Evolutionary conservation across 306 rosid genomes (phyloP).

Genomic region (Mimosa pudica): DNA sequence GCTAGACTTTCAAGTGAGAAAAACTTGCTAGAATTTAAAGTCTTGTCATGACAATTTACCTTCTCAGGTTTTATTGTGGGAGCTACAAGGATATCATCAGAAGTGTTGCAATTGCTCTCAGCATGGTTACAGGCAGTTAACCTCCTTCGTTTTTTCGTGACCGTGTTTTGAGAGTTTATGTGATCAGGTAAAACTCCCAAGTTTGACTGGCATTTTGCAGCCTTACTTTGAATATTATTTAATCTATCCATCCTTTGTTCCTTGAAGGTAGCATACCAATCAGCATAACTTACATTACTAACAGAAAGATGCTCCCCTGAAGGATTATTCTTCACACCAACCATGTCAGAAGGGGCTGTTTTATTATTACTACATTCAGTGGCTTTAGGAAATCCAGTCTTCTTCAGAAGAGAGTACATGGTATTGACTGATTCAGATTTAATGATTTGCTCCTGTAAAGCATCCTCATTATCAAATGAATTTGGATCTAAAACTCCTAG

Average conservation of each 20-base stretch:
- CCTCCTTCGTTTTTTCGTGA: constrained; percentile 36
- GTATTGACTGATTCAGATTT: constrained; percentile 34
- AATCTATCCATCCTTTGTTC: constrained; percentile 6
- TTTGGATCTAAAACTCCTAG: constrained; percentile 34
- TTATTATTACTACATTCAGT: constrained; percentile 9
- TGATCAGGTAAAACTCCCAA: constrained; percentile 16
- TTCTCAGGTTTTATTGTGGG: constrained; percentile 39
- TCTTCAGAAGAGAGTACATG: constrained; percentile 35
- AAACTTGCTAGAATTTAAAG: constrained; percentile 27
- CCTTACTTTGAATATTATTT: constrained; percentile 25
- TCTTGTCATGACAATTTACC: constrained; percentile 31
- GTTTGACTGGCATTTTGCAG: constrained; percentile 28
- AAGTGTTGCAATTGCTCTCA: constrained; percentile 31
- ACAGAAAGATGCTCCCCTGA: constrained; percentile 30
- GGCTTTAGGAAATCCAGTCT: constrained; percentile 29
- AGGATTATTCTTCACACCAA: constrained; percentile 28
- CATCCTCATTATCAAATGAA: constrained; percentile 39
- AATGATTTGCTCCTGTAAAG: constrained; percentile 39
- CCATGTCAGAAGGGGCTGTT: constrained; percentile 24
- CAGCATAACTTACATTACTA: constrained; percentile 21
- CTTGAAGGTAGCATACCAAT: constrained; percentile 12
- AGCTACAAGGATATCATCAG: constrained; percentile 29
- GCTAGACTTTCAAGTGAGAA: constrained; percentile 31
- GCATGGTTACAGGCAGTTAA: constrained; percentile 31
- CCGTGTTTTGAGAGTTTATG: constrained; percentile 27